Base-by-base conservation (phyloP, 2,329 filamentous ascomycete genomes). In the Aspergillus sp. region DNA sequence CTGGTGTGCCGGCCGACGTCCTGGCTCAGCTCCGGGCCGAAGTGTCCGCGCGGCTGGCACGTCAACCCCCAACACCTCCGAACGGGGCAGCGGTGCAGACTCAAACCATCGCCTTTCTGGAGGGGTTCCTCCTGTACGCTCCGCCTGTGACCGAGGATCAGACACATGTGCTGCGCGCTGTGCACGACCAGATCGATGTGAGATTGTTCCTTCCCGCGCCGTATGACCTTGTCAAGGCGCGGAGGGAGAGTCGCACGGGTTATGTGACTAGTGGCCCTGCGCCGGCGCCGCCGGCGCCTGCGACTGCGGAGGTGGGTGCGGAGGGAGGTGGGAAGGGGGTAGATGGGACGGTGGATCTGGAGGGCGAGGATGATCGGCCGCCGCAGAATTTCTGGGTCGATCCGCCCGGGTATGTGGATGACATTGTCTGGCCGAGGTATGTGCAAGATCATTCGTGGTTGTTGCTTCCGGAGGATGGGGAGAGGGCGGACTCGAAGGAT, bases 401-500 rank as follows among this genome's bases (percentile, higher is more conserved):
- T 70, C 94, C 94, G 0, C 90, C 90, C 0, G 92, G 90, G 0
- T 99, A 97, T 69, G 91, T 97, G 35, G 92, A 97, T 68, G 83
- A 88, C 67, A 82, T 99, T 50, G 94, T 99, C 4, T 99, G 94
- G 94, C 93, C 93, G 3, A 93, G 95, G 63, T 97, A 96, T 71
- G 89, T 88, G 3, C 78, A 82, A 49, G 84, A 90, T 62, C 92
- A 97, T 73, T 76, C 77, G 19, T 95, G 89, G 79, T 76, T 99
- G 69, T 94, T 96, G 66, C 72, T 85, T 58, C 73, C 76, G 7
- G 86, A 83, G 0, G 76, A 90, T 1, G 69, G 90, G 80, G 17
- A 36, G 60, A 72, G 69, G 14, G 50, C 47, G 11, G 52, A 59
- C 51, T 24, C 53, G 3, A 61, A 60, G 6, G 68, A 71, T 49